A percentile compares a stretch with the other conserved stretches of the same genome.
Evolutionary conservation across 768 basidiomycete genomes (phyloP).

Genomic region (Lentinula edodes): DNA sequence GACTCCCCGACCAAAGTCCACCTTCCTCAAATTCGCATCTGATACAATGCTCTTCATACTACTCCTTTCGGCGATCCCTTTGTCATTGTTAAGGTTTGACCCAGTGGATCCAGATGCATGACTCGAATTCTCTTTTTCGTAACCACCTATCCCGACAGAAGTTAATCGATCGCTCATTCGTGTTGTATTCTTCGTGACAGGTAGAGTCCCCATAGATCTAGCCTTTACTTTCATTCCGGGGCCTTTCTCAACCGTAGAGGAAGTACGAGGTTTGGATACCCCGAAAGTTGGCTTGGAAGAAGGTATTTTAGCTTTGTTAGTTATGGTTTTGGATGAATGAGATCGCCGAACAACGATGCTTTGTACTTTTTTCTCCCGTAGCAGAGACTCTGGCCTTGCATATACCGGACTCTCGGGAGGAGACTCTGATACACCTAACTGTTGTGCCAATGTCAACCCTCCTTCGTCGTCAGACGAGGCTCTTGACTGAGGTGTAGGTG

Average conservation of each 20-base stretch:
- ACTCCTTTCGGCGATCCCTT: neutral
- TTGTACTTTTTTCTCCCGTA: conserved; percentile 42
- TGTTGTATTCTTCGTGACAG: neutral
- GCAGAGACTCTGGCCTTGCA: conserved; percentile 37
- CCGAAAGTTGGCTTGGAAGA: neutral
- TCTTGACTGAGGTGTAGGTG: conserved; percentile 8
- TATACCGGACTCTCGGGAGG: conserved; percentile 24
- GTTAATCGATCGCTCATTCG: neutral
- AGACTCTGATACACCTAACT: conserved; percentile 38
- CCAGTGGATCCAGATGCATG: neutral
- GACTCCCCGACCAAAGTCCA: conserved; percentile 19
- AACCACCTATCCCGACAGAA: neutral
- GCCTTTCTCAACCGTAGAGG: neutral
- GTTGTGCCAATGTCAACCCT: conserved; percentile 36
- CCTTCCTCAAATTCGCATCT: conserved; percentile 20
- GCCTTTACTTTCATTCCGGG: neutral
- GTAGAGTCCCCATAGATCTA: neutral
- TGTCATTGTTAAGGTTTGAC: neutral
- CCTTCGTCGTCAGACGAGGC: conserved; percentile 8
- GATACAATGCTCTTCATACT: neutral
- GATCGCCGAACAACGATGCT: conserved; percentile 20
- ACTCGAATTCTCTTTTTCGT: conserved; percentile 3
- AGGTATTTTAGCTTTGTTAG: conserved; percentile 10
- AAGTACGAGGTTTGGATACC: neutral
- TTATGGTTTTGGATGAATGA: conserved; percentile 12